Percentiles rank a stretch among this genome's conserved stretches.
Evolutionary conservation across 2,329 filamentous ascomycete genomes (phyloP).

Genomic region (Fusarium sp.): DNA sequence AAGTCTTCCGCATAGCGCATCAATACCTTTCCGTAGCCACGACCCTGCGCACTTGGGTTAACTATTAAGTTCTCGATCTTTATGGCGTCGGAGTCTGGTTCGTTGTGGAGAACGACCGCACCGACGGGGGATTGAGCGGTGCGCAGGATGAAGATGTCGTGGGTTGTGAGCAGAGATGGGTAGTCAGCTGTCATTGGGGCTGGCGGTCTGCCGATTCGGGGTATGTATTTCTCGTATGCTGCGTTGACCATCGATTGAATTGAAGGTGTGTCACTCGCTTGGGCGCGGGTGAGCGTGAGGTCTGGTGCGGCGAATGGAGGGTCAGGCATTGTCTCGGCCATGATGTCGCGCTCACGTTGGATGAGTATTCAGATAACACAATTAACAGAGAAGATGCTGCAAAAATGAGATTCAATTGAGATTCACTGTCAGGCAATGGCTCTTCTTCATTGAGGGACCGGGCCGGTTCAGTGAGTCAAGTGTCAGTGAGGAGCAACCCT

Average conservation of each 20-base stretch:
- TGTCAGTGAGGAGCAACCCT: not conserved
- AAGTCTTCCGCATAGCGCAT: conserved; percentile 46
- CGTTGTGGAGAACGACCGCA: conserved; percentile 41
- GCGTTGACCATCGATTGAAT: conserved; percentile 45
- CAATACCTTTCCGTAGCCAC: conserved; percentile 46
- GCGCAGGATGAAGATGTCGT: conserved; percentile 39
- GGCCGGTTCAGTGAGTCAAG: not conserved
- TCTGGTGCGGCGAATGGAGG: not conserved
- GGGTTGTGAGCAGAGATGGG: conserved; percentile 38
- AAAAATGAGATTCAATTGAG: accelerated
- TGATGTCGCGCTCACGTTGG: not conserved
- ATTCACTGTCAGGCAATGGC: not conserved
- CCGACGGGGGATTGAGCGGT: conserved; percentile 37
- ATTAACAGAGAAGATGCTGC: accelerated
- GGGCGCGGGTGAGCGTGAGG: not conserved
- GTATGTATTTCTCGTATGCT: conserved; percentile 49
- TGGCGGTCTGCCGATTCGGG: conserved; percentile 48
- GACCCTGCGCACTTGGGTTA: conserved; percentile 44
- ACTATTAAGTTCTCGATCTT: conserved; percentile 44
- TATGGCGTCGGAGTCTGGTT: conserved; percentile 27
- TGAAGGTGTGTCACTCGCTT: conserved; percentile 36
- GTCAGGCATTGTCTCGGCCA: not conserved
- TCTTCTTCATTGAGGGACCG: not conserved
- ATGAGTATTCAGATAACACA: accelerated
- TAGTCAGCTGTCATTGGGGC: conserved; percentile 52